Base-by-base conservation (phyloP, 805 yeast genomes). In the Schwanniomyces polymorphus region DNA sequence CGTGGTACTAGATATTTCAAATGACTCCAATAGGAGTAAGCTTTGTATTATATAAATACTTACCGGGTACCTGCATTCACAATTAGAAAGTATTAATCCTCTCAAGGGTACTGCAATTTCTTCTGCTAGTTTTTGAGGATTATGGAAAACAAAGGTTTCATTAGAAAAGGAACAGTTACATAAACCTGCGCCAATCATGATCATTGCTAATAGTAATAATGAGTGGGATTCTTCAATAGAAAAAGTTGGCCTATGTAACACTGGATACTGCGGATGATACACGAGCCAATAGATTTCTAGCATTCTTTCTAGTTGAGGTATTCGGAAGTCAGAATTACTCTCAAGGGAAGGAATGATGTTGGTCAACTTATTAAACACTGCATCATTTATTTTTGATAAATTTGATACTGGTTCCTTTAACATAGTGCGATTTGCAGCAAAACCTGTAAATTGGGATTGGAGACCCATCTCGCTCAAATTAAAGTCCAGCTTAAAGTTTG, bases 21-120 rank as follows among this genome's bases (percentile, higher is more conserved):
- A 86, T 55, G 81, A 79, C 59, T 88, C 96, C 14, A 89, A 61
- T 51, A 89, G 59, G 42, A 86, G 57, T 48, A 88, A 68, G 50
- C 87, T 74, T 63, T 89, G 96, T 40, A 89, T 72, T 8, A 88
- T 80, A 83, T 88, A 88, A 4, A 84, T 71, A 48, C 75, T 75
- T 0, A 91, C 85, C 0, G 96, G 95, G 1, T 92, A 86, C 45
- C 76, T 80, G 59, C 86, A 87, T 47, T 82, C 86, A 2, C 79
- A 78, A 37, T 82, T 77, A 23, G 85, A 76, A 59, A 88, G 88
- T 4, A 89, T 74, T 21, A 80, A 65, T 80, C 87, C 85, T 43
- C 96, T 66, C 26, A 88, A 62, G 0, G 92, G 85, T 40, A 61
- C 74, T 1, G 82, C 80, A 8, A 83, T 76, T 46, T 60, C 59